Percentiles rank a stretch among this genome's conserved stretches.
phyloP scores from a whole-genome alignment of 331 rosid species.

The Erythrophleum ivorense region DNA sequence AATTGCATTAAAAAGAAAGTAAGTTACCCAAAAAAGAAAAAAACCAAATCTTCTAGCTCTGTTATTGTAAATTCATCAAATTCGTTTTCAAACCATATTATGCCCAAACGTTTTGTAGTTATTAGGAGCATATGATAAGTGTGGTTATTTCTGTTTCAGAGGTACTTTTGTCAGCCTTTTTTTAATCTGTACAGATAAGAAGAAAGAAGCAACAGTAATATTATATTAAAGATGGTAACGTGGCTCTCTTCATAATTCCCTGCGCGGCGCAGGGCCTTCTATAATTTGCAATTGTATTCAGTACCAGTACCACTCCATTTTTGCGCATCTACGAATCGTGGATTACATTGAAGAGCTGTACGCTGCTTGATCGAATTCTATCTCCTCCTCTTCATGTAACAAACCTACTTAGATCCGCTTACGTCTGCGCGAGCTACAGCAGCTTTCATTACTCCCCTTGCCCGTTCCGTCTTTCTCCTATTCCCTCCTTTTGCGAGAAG shows the following conservation, averaged over 20 bases:
- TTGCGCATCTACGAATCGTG: not conserved
- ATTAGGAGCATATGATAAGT: not conserved
- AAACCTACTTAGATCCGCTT: not conserved
- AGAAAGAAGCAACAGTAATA: constrained; percentile 1
- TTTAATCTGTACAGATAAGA: not conserved
- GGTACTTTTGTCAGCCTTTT: not conserved
- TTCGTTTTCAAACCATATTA: not conserved
- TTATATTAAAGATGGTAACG: constrained; percentile 1
- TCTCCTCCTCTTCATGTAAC: not conserved
- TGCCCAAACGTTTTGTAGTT: not conserved
- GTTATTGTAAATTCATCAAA: not conserved
- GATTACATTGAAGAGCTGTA: not conserved
- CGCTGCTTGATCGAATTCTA: too few species aligned
- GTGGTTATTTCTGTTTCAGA: not conserved
- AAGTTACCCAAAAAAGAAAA: too few species aligned
- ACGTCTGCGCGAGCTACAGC: not conserved
- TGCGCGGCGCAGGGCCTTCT: not conserved
- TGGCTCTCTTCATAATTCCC: constrained; percentile 18
- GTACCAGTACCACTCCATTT: not conserved
- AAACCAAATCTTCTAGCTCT: too few species aligned
- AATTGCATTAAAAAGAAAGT: not conserved
- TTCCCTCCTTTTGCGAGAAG: constrained; percentile 32
- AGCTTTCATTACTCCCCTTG: constrained; percentile 38
- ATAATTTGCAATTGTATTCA: not conserved
- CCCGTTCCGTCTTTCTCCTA: constrained; percentile 39